phyloP scores from a whole-genome alignment of 2,329 filamentous ascomycete genomes.

The Aspergillus jensenii region DNA sequence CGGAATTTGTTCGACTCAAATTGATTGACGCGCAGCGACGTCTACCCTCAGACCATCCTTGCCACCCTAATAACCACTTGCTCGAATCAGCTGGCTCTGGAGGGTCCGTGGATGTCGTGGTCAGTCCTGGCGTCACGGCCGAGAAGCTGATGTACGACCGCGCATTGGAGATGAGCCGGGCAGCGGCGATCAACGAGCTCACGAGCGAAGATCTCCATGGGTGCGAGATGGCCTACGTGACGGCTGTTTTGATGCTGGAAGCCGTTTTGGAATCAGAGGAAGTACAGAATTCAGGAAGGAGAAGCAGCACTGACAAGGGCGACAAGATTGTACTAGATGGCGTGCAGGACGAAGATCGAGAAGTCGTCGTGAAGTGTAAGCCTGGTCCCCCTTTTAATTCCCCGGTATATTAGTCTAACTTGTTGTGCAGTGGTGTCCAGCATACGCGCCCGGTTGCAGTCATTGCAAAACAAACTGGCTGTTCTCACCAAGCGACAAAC shows the following conservation, averaged over 20 bases:
- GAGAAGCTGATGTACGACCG: constrained; percentile 98
- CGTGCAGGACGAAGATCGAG: constrained; percentile 48
- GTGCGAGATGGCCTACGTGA: constrained; percentile 90
- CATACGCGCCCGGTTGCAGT: constrained; percentile 48
- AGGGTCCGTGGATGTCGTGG: constrained; percentile 72
- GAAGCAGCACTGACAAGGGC: constrained; percentile 19
- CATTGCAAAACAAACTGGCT: constrained; percentile 51
- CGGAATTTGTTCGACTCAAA: constrained; percentile 87
- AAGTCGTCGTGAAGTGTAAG: constrained; percentile 52
- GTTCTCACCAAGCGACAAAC: constrained; percentile 50
- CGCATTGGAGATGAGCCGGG: constrained; percentile 92
- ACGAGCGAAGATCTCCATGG: constrained; percentile 83
- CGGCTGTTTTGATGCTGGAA: constrained; percentile 91
- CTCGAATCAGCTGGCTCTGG: constrained; percentile 58
- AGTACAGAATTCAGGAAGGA: constrained; percentile 36
- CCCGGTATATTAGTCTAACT: constrained; percentile 22
- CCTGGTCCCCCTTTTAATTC: constrained; percentile 13
- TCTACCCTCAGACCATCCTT: constrained; percentile 80
- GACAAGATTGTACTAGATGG: constrained; percentile 43
- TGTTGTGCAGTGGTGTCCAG: constrained; percentile 45
- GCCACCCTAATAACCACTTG: constrained; percentile 77
- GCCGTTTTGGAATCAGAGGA: constrained; percentile 87
- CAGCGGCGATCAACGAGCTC: constrained; percentile 92
- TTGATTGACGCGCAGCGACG: constrained; percentile 81
- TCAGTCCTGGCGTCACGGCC: constrained; percentile 86